These are phyloP conservation scores for Peronosclerospora sorghi DNA, from an alignment of 352 stramenopile species.

Conservation along the genomic window DNA sequence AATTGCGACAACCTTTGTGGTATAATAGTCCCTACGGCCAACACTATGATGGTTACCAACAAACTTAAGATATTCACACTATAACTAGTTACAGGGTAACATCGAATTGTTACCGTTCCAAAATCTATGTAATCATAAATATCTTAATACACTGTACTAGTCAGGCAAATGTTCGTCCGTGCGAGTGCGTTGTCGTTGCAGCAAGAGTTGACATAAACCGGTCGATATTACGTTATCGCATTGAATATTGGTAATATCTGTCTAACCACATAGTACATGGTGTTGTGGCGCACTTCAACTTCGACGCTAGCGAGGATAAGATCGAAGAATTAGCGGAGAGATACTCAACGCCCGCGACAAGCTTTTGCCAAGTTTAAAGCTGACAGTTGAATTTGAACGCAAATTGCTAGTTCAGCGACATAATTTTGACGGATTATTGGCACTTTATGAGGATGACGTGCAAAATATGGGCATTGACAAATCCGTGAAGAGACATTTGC, in stretches of 20 bases:
- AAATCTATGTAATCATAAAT: too few species aligned
- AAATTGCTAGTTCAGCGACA: conserved; percentile 20
- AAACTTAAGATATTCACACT: too few species aligned
- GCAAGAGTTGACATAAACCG: conserved; percentile 14
- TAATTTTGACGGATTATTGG: conserved; percentile 22
- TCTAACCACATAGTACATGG: conserved; percentile 31
- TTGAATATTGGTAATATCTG: conserved; percentile 24
- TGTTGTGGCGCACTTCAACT: conserved; percentile 21
- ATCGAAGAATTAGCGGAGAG: conserved; percentile 16
- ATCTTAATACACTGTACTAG: too few species aligned
- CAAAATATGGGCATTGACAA: conserved; percentile 17
- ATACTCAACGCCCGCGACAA: conserved; percentile 11
- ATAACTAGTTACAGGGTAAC: too few species aligned
- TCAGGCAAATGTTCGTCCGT: conserved; percentile 4
- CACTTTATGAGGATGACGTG: conserved; percentile 21
- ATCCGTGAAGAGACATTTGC: conserved; percentile 25
- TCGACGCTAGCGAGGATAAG: conserved; percentile 20
- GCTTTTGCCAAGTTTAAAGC: conserved; percentile 4
- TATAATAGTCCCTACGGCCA: too few species aligned
- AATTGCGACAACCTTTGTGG: too few species aligned
- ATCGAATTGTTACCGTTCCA: too few species aligned
- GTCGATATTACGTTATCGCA: conserved; percentile 22
- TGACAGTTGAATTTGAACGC: conserved; percentile 14
- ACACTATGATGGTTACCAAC: too few species aligned
- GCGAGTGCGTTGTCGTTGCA: conserved; percentile 7